Conservation (phyloP, 2,329 filamentous ascomycete species). For the Sphaceloma murrayae region DNA sequence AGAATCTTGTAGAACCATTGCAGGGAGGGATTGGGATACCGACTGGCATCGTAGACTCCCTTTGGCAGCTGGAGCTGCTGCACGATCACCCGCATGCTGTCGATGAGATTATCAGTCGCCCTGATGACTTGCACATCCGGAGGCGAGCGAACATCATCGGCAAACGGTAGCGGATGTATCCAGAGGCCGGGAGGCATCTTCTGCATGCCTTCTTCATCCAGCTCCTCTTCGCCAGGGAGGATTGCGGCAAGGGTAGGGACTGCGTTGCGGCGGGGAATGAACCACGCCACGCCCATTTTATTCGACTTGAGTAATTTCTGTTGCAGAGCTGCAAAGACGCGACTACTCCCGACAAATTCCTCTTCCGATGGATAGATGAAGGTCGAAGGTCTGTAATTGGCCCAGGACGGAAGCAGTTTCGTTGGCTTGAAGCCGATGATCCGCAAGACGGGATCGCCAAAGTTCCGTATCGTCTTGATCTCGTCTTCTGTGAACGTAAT, state of each 20-base stretch:
- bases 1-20: constrained; percentile 98
- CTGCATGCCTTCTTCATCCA: constrained; percentile 57
- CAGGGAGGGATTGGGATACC: constrained; percentile 74
- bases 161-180: constrained; percentile 79
- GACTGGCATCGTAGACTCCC: constrained; percentile 69
- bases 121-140: constrained; percentile 51
- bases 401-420: constrained; percentile 67
- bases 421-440: constrained; percentile 91
- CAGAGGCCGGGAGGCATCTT: constrained; percentile 75
- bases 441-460: constrained; percentile 72
- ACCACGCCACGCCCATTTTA: constrained; percentile 84
- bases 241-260: constrained; percentile 72
- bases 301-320: constrained; percentile 71
- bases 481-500: constrained; percentile 81
- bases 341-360: constrained; percentile 78
- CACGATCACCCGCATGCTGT: constrained; percentile 71
- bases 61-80: constrained; percentile 84
- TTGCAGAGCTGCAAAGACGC: constrained; percentile 85
- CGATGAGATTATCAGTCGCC: constrained; percentile 61
- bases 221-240: constrained; percentile 60
- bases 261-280: constrained; percentile 70
- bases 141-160: constrained; percentile 72
- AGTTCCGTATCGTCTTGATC: constrained; percentile 64
- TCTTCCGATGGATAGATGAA: constrained; percentile 94
- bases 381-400: constrained; percentile 71